phyloP scores from a whole-genome alignment of 306 rosid species.

The Rosa rugosa region DNA sequence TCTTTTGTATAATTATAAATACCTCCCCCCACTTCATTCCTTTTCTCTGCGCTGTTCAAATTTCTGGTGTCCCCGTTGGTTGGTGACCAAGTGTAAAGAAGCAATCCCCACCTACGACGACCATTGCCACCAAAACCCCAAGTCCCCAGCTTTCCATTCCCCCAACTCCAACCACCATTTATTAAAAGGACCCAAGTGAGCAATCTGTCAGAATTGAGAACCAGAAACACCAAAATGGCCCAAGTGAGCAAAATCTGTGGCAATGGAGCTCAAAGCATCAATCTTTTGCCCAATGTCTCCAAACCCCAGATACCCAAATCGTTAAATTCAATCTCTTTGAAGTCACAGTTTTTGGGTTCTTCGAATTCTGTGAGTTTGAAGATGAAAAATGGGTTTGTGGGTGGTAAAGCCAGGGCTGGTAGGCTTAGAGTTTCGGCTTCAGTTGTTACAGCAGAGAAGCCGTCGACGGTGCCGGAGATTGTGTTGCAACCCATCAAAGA shows the following conservation, averaged over 20 bases:
- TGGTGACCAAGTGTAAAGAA: conserved; percentile 26
- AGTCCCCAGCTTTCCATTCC: conserved; percentile 20
- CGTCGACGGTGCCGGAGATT: conserved; percentile 75
- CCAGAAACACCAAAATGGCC: conserved; percentile 45
- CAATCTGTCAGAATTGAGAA: not conserved
- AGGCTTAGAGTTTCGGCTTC: conserved; percentile 56
- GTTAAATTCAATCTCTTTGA: conserved; percentile 44
- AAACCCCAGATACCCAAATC: conserved; percentile 57
- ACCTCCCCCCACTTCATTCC: not conserved
- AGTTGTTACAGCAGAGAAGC: conserved; percentile 72
- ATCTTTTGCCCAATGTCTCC: conserved; percentile 42
- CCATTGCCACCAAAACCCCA: conserved; percentile 37
- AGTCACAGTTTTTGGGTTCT: conserved; percentile 47
- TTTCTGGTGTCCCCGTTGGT: conserved; percentile 30
- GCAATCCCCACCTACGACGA: conserved; percentile 20
- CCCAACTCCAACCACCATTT: not conserved
- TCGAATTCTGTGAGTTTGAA: conserved; percentile 49
- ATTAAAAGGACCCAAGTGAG: not conserved
- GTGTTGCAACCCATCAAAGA: conserved; percentile 88
- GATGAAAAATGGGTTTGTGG: conserved; percentile 31
- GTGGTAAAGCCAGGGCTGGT: conserved; percentile 29
- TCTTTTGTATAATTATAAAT: not conserved
- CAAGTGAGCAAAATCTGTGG: conserved; percentile 63
- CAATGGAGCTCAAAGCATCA: conserved; percentile 56
- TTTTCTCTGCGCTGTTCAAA: conserved; percentile 1